Evolutionary conservation across 768 basidiomycete genomes (phyloP), one percentile per base, ranked within the genome.

Genomic region (Pluteus cervinus): DNA sequence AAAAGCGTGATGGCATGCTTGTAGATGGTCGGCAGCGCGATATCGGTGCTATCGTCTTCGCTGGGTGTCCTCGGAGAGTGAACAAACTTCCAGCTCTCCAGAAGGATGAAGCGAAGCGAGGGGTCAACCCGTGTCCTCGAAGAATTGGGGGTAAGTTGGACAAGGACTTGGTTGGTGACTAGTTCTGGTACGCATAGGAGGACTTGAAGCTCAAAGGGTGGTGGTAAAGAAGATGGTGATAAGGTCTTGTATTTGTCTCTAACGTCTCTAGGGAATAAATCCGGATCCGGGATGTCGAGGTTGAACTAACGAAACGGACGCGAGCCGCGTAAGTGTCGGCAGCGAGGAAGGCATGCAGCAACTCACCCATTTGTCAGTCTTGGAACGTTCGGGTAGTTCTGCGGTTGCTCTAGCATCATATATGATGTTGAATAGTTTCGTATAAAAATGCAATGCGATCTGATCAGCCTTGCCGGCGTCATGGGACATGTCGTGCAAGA

Each of bases 391-490:
- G 14, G 26, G 26, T n/a, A 57, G 44, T 46, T 73, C 75, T 35
- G 58, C 56, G 29, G 82, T 81, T n/a, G 79, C 68, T 42, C 87
- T 68, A 10, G 86, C 82, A 54, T 85, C 67, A 56, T 79, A 72
- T 46, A 90, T 69, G 48, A 86, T 73, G 52, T 82, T 78, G 55
- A 76, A 76, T 37, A 89, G 77, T 66, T 90, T 90, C 35, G 80
- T 76, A 63, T 86, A 88, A 60, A 86, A 78, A 57, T 80, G 79
- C 59, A 80, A 79, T 33, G 83, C 82, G 51, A 90, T 89, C 70
- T 87, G 85, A 71, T 90, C 86, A 48, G 86, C 82, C 68, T 79
- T 87, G n/a, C n/a, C n/a, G n/a, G n/a, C n/a, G n/a, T n/a, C n/a
- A n/a, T n/a, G n/a, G n/a, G n/a, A n/a, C n/a, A n/a, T n/a, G n/a